Conservation (phyloP, 2,329 filamentous ascomycete genomes). For the Hortaea sp. region DNA sequence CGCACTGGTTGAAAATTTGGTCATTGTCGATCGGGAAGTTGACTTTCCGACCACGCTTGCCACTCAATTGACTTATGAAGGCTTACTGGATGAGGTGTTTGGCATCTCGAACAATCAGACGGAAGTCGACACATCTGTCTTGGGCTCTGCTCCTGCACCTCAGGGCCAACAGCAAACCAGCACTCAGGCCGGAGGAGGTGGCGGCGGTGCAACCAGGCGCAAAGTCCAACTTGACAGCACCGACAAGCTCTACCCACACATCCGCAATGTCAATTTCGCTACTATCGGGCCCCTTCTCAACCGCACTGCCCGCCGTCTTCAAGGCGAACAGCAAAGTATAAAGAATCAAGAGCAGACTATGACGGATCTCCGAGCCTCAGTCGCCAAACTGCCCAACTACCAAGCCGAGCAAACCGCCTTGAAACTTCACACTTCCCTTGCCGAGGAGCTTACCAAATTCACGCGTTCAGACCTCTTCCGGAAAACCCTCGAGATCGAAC, state of each 20-base stretch:
- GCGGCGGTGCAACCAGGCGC: constrained; percentile 58
- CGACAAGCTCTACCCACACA: constrained; percentile 77
- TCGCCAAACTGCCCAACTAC: constrained; percentile 83
- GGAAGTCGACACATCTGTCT: constrained; percentile 82
- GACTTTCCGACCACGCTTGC: constrained; percentile 87
- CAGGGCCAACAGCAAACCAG: constrained; percentile 19
- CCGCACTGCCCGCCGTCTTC: constrained; percentile 77
- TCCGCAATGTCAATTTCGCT: constrained; percentile 89
- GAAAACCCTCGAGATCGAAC: constrained; percentile 81
- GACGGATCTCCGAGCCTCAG: constrained; percentile 85
- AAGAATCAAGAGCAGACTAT: constrained; percentile 73
- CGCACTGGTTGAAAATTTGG: constrained; percentile 75
- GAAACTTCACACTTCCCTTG: constrained; percentile 83
- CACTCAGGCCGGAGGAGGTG: constrained; percentile 21
- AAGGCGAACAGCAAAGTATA: constrained; percentile 78
- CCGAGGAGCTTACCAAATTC: constrained; percentile 90
- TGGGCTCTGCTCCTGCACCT: constrained; percentile 60
- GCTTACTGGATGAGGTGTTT: constrained; percentile 86
- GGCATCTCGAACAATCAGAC: constrained; percentile 86
- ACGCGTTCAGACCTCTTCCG: constrained; percentile 85
- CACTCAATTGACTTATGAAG: constrained; percentile 94
- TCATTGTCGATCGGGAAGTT: constrained; percentile 90
- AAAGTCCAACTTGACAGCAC: constrained; percentile 83
- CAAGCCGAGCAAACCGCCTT: constrained; percentile 88
- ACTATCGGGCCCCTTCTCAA: constrained; percentile 84